phyloP scores from a whole-genome alignment of 345 rosid genomes.

The Mangifera indica region DNA sequence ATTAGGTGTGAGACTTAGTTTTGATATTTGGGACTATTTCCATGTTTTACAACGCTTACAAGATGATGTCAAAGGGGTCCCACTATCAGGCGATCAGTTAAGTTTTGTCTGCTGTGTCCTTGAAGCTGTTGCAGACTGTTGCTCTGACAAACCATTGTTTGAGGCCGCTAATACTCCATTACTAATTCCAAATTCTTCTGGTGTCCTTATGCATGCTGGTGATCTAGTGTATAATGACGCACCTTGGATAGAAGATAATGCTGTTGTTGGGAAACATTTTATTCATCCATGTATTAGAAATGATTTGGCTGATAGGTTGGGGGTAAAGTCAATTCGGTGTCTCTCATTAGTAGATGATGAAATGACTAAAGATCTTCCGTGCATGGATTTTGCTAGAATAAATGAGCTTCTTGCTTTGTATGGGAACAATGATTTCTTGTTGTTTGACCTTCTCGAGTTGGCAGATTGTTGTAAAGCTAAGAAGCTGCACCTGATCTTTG shows the following conservation, averaged over 20 bases:
- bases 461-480: constrained; percentile 92
- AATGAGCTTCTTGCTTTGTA: constrained; percentile 69
- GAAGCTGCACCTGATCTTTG: constrained; percentile 72
- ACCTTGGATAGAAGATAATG: constrained; percentile 86
- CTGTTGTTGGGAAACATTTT: constrained; percentile 64
- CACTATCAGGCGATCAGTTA: constrained; percentile 68
- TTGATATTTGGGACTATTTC: constrained; percentile 75
- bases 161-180: constrained; percentile 53
- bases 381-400: constrained; percentile 81
- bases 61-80: constrained; percentile 56
- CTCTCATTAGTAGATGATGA: constrained; percentile 78
- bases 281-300: constrained; percentile 76
- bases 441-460: constrained; percentile 93
- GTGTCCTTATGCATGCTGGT: constrained; percentile 52
- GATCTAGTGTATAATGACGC: constrained; percentile 92
- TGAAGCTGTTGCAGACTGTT: constrained; percentile 81
- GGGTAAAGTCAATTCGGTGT: constrained; percentile 81
- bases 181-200: constrained; percentile 73
- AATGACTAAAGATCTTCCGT: constrained; percentile 82
- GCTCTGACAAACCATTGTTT: constrained; percentile 44
- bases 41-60: constrained; percentile 69
- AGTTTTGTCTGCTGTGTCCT: constrained; percentile 74
- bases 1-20: constrained; percentile 80
- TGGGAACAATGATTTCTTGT: constrained; percentile 74
- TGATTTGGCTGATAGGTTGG: constrained; percentile 82